phyloP scores from a whole-genome alignment of 441 rosid species.

The Croton setiger region DNA sequence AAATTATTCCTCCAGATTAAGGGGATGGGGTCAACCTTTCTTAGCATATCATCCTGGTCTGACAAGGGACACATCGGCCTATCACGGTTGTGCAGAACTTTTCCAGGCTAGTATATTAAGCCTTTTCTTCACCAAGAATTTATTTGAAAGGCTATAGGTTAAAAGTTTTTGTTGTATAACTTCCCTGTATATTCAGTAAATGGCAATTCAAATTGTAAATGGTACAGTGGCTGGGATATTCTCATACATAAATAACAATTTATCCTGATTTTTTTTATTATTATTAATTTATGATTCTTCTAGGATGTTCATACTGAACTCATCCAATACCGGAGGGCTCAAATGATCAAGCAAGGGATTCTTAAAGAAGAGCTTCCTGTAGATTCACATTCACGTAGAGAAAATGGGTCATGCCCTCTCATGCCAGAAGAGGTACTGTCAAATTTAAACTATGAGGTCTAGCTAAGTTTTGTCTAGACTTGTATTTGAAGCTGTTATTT shows the following conservation, averaged over 20 bases:
- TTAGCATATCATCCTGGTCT: constrained; percentile 93
- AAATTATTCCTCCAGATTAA: constrained; percentile 49
- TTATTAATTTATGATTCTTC: constrained; percentile 28
- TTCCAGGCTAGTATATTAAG: constrained; percentile 63
- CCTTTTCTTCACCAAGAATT: constrained; percentile 19
- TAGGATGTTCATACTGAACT: constrained; percentile 95
- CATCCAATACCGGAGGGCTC: constrained; percentile 82
- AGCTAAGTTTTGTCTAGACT: not conserved
- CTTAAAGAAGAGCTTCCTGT: constrained; percentile 53
- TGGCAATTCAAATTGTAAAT: no score
- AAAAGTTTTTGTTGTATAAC: no score
- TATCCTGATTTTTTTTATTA: constrained; percentile 27
- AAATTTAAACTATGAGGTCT: constrained; percentile 6
- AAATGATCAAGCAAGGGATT: constrained; percentile 81
- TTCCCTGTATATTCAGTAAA: no score
- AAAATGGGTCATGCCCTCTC: constrained; percentile 88
- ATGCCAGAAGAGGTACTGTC: constrained; percentile 96
- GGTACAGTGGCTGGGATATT: not conserved
- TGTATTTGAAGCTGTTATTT: constrained; percentile 1
- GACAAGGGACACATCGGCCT: constrained; percentile 76
- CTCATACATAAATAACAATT: not conserved
- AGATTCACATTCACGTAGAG: constrained; percentile 66
- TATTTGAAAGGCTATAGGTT: not conserved
- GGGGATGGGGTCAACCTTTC: constrained; percentile 77
- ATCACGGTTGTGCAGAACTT: constrained; percentile 98